Conservation (phyloP, 2,329 filamentous ascomycete genomes). For the Alternaria incomplexa region DNA sequence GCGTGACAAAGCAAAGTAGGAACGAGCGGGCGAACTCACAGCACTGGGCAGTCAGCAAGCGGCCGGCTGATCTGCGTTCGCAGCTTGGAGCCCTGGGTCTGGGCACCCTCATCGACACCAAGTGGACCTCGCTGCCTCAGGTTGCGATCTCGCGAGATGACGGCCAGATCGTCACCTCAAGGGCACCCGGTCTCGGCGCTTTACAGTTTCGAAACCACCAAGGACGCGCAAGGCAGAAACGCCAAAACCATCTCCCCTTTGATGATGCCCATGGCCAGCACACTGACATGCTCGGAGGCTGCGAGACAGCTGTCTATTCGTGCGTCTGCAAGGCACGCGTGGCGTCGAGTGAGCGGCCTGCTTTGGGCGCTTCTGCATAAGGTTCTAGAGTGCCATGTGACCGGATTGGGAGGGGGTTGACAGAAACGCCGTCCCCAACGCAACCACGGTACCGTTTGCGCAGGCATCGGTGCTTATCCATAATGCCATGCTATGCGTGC, state of each 20-base stretch:
- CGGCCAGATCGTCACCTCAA: conserved; percentile 3
- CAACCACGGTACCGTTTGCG: conserved; percentile 11
- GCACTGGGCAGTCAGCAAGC: background rate
- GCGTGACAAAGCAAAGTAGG: conserved; percentile 1
- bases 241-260: background rate
- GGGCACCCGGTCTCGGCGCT: conserved; percentile 2
- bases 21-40: background rate
- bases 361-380: conserved; percentile 7
- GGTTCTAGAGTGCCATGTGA: background rate
- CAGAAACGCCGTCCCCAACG: conserved; percentile 5
- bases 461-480: conserved; percentile 8
- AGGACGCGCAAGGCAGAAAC: conserved; percentile 7
- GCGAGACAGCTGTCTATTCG: conserved; percentile 13
- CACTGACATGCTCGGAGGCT: background rate
- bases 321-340: conserved; percentile 15
- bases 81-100: conserved; percentile 1
- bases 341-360: conserved; percentile 8
- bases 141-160: conserved; percentile 17
- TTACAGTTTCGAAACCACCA: conserved; percentile 18
- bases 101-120: conserved; percentile 6
- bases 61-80: conserved; percentile 22
- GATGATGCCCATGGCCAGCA: background rate
- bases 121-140: conserved; percentile 11
- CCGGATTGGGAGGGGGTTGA: conserved; percentile 8
- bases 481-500: background rate